These are phyloP conservation scores for Collybiopsis luxurians DNA, from an alignment of 768 basidiomycete species.

Conservation along the genomic window DNA sequence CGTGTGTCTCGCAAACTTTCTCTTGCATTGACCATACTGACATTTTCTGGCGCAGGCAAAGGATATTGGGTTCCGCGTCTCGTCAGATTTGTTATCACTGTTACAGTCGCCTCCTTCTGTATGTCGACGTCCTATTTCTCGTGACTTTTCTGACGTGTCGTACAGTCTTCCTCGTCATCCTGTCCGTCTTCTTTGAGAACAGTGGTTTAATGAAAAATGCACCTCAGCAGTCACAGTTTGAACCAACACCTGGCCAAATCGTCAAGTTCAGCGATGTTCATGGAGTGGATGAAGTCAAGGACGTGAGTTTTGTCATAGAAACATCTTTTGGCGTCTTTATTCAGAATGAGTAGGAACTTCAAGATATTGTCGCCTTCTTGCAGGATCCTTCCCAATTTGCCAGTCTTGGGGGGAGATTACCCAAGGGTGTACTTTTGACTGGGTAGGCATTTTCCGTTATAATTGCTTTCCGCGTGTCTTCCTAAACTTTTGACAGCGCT, in stretches of 20 bases:
- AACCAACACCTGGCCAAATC: constrained; percentile 73
- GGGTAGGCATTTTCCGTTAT: constrained; percentile 39
- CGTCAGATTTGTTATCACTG: constrained; percentile 57
- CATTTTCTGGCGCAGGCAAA: constrained; percentile 44
- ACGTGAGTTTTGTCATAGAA: constrained; percentile 40
- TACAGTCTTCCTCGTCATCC: constrained; percentile 76
- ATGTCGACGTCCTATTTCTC: constrained; percentile 24
- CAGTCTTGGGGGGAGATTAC: constrained; percentile 88
- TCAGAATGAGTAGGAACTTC: constrained; percentile 61
- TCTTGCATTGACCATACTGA: background rate
- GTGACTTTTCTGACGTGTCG: background rate
- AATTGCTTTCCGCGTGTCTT: background rate
- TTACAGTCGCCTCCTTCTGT: constrained; percentile 65
- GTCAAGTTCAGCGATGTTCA: constrained; percentile 96
- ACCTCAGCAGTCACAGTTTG: constrained; percentile 77
- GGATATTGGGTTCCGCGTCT: constrained; percentile 64
- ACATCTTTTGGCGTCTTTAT: background rate
- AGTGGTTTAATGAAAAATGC: constrained; percentile 91
- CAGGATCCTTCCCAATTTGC: constrained; percentile 91
- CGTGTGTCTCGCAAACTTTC: constrained; percentile 43
- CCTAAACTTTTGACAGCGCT: constrained; percentile 34
- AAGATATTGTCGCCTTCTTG: constrained; percentile 93
- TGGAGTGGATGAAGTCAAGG: constrained; percentile 96
- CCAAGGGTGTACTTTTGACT: constrained; percentile 91
- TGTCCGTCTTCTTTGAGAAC: constrained; percentile 90